Conservation (phyloP, 2,329 filamentous ascomycete species). For the Metarhizium humberi region DNA sequence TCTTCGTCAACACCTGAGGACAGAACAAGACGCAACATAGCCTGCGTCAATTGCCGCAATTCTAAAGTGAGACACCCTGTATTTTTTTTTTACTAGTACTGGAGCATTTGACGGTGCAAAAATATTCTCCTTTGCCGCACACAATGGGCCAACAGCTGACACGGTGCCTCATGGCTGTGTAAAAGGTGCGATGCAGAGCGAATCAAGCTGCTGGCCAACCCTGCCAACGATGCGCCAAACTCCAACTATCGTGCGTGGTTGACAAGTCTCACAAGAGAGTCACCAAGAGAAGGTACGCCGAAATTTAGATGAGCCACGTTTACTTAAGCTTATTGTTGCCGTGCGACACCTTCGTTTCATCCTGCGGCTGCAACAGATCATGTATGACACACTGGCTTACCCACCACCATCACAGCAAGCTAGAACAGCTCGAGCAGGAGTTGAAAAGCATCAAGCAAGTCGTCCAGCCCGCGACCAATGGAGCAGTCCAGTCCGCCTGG, state of each 20-base stretch:
- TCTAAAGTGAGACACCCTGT: constrained; percentile 24
- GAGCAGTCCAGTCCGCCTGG: constrained; percentile 11
- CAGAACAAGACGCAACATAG: constrained; percentile 27
- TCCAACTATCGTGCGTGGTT: constrained; percentile 33
- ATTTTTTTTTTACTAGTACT: neutral
- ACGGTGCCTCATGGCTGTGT: neutral
- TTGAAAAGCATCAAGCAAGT: constrained; percentile 45
- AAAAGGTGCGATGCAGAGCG: constrained; percentile 35
- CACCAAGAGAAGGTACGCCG: constrained; percentile 31
- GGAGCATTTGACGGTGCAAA: too few species aligned
- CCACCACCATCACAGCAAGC: constrained; percentile 30
- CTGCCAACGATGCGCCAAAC: constrained; percentile 35
- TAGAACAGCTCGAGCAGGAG: constrained; percentile 45
- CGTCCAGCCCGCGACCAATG: constrained; percentile 22
- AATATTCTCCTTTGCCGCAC: neutral
- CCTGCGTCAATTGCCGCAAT: constrained; percentile 29
- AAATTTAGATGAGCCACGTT: too few species aligned
- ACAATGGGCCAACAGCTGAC: too few species aligned
- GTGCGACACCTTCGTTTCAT: neutral
- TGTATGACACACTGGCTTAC: neutral
- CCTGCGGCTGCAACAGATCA: neutral
- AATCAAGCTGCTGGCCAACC: constrained; percentile 28
- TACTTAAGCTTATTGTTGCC: too few species aligned
- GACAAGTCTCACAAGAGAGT: constrained; percentile 38
- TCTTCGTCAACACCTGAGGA: constrained; percentile 17